A percentile compares a stretch with the other conserved stretches of the same genome.
Evolutionary conservation across 2,329 filamentous ascomycete genomes (phyloP).

Genomic region (Macroventuria anomochaeta): DNA sequence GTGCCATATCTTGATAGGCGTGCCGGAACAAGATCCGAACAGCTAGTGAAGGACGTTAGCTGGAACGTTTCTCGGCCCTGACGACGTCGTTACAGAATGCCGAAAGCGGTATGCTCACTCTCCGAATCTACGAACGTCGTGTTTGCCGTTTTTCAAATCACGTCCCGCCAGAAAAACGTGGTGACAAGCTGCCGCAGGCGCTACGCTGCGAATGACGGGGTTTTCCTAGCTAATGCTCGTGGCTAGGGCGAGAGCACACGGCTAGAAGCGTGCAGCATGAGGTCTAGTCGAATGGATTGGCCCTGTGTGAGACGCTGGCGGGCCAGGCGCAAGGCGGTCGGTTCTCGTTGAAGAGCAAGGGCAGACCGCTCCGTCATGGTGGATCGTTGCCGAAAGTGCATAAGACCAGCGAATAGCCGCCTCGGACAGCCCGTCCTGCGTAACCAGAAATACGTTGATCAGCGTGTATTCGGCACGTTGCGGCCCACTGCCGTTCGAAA

Average conservation of each 20-base stretch:
- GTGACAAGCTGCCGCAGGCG: conserved; percentile 8
- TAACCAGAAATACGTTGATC: conserved; percentile 22
- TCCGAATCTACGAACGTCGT: neutral
- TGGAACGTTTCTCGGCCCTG: conserved; percentile 21
- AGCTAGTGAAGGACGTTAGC: conserved; percentile 28
- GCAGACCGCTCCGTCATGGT: conserved; percentile 19
- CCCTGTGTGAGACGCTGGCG: conserved; percentile 22
- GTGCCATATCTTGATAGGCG: conserved; percentile 33
- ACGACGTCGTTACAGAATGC: conserved; percentile 5
- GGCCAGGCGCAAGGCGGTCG: conserved; percentile 22
- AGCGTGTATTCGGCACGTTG: conserved; percentile 28
- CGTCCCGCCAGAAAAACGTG: conserved; percentile 7
- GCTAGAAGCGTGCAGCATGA: conserved; percentile 27
- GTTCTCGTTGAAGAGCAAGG: conserved; percentile 17
- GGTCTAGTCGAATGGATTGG: conserved; percentile 19
- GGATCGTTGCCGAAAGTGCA: conserved; percentile 28
- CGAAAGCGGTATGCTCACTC: conserved; percentile 5
- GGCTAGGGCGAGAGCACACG: conserved; percentile 25
- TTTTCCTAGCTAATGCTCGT: conserved; percentile 9
- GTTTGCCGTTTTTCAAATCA: neutral
- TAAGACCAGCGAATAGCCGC: conserved; percentile 18
- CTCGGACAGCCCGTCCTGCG: conserved; percentile 3
- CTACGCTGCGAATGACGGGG: conserved; percentile 5
- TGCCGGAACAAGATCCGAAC: conserved; percentile 33
- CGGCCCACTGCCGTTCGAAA: conserved; percentile 23